These are phyloP conservation scores for Eucalyptus guilfoylei DNA, from an alignment of 345 rosid species.

Conservation along the genomic window DNA sequence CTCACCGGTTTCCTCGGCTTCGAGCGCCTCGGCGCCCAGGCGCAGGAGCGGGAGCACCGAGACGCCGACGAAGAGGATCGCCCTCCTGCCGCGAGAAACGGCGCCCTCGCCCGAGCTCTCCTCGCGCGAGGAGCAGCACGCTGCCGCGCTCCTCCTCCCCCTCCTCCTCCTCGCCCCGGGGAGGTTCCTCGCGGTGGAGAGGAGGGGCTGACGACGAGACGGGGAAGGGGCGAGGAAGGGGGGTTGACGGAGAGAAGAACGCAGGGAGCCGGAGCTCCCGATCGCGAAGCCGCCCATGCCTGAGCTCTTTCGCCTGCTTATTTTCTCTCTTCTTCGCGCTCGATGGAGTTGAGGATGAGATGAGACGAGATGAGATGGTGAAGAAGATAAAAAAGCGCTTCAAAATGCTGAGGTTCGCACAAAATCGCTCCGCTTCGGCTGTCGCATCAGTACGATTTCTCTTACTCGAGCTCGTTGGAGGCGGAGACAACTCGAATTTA, in stretches of 20 bases:
- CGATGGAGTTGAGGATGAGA: background rate
- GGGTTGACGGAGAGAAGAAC: conserved; percentile 1
- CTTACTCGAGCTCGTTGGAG: background rate
- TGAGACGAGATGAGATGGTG: background rate
- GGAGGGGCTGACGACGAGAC: conserved; percentile 10
- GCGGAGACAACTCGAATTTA: background rate
- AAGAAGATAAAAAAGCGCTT: background rate
- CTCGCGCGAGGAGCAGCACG: conserved; percentile 7
- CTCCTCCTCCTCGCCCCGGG: conserved; percentile 11
- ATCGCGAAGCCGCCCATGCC: conserved; percentile 29
- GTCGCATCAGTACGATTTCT: background rate
- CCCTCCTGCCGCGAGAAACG: conserved; percentile 28
- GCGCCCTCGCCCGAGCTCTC: conserved; percentile 3
- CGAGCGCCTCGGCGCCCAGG: conserved; percentile 34
- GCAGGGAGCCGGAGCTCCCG: conserved; percentile 35
- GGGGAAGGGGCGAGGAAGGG: background rate
- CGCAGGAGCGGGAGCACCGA: conserved; percentile 61
- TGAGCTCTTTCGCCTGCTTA: background rate
- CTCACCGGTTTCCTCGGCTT: conserved; percentile 14
- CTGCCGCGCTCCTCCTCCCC: conserved; percentile 13
- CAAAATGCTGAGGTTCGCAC: background rate
- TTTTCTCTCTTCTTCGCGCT: background rate
- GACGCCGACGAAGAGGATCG: conserved; percentile 49
- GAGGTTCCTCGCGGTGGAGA: conserved; percentile 13
- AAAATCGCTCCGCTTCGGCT: background rate